Base-by-base conservation (phyloP, 139 green algal genomes). In the Nannochloris sp. region DNA sequence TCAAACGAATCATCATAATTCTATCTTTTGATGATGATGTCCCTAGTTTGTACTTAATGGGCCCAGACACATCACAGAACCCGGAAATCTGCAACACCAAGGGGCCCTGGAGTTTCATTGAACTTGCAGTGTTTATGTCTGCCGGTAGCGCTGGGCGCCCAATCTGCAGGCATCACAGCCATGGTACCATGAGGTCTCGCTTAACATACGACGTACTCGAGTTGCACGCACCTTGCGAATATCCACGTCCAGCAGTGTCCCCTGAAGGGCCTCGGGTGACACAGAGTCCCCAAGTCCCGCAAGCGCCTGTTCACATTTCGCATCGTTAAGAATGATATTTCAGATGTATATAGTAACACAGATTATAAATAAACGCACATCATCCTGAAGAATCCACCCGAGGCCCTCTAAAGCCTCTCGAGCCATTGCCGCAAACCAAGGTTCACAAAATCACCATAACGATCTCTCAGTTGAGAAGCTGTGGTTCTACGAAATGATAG, bases 1-100 rank as follows among this genome's bases (percentile, higher is more conserved):
- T 75, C 16, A 75, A 37, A 34, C 44, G 58, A 24, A 75, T 37
- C 18, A 60, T 43, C 21, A 75, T 53, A n/a, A 75, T 60, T 3
- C 63, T 48, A 5, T 60, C 61, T 34, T 64, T 64, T 40, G 29
- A 48, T n/a, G 60, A 60, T 10, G 12, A 15, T n/a, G 11, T 18
- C 36, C 51, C 48, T 48, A 4, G 19, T 37, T 44, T 21, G 44
- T 51, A 70, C 27, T 64, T 64, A 5, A 55, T 51, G 12, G 63
- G 63, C 8, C 31, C 23, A n/a, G 50, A 25, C 5, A 50, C 31
- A 49, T 70, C 63, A 19, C 23, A 46, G 36, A 34, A 34, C 23
- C 10, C 11, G 16, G 63, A 25, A 36, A 69, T 37, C 25, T 75
- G 68, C 49, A 75, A 27, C 2, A 75, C 51, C 4, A 56, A 34